These are phyloP conservation scores for Lumnitzera littorea DNA, from an alignment of 345 rosid species.

Conservation along the genomic window DNA sequence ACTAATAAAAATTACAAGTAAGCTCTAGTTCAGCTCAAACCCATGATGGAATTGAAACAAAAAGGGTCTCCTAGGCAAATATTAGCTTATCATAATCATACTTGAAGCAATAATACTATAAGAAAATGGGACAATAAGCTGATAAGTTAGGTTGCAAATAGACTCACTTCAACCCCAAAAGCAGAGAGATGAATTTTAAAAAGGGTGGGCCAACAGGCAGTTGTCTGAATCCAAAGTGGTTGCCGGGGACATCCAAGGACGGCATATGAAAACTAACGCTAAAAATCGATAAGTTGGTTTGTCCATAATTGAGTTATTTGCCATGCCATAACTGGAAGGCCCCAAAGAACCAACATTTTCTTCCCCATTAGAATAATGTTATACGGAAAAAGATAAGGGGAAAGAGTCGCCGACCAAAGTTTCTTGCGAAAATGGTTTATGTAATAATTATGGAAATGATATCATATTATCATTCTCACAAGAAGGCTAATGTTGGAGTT, in stretches of 20 bases:
- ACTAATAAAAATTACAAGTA: no score
- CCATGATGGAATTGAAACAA: no score
- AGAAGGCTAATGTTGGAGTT: neutral
- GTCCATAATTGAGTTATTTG: neutral
- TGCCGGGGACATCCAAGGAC: neutral
- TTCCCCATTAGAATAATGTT: neutral
- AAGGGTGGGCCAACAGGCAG: no score
- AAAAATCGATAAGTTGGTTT: neutral
- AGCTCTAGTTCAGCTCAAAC: no score
- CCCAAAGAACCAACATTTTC: constrained; percentile 1
- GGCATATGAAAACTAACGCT: neutral
- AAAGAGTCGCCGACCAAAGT: constrained; percentile 2
- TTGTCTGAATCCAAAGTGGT: neutral
- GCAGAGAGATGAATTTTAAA: no score
- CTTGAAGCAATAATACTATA: no score
- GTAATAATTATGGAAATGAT: neutral
- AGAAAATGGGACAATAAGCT: no score
- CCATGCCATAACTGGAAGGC: constrained; percentile 12
- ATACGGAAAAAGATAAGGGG: constrained; percentile 2
- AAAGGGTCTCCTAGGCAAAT: no score
- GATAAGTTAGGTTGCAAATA: no score
- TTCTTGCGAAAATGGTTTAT: constrained; percentile 6
- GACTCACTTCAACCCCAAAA: no score
- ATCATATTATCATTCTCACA: no score
- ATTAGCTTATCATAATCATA: no score